phyloP scores from a whole-genome alignment of 78 protist genomes.

The Emiliania huxleyi region DNA sequence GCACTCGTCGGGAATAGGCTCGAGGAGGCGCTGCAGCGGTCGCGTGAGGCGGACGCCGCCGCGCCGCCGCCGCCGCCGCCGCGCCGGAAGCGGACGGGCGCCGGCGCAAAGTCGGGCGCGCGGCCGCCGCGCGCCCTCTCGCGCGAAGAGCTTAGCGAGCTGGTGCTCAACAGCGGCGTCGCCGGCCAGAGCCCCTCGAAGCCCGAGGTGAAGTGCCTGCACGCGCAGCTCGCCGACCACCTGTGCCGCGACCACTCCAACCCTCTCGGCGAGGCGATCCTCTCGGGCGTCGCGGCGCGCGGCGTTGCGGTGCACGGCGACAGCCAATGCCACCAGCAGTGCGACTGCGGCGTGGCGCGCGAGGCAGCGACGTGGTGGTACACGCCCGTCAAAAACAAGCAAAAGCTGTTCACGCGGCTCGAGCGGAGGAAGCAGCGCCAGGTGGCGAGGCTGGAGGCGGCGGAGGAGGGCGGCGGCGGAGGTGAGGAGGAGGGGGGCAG shows the following conservation, averaged over 20 bases:
- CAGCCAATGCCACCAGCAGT: neutral
- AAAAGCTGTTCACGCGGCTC: neutral
- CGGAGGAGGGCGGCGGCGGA: too few species aligned
- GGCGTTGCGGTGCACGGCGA: neutral
- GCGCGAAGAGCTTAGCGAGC: neutral
- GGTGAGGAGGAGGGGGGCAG: too few species aligned
- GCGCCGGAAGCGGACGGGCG: neutral
- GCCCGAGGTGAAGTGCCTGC: constrained; percentile 9
- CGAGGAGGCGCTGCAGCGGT: neutral
- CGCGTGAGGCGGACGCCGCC: neutral
- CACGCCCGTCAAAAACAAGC: neutral
- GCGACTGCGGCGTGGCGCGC: neutral
- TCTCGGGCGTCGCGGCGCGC: neutral
- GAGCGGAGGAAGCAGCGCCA: too few species aligned
- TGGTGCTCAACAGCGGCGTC: neutral
- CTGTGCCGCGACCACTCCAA: neutral
- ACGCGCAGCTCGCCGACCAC: neutral
- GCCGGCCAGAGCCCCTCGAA: neutral
- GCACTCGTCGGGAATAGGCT: neutral
- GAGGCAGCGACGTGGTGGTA: neutral
- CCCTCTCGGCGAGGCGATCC: neutral
- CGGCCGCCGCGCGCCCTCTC: too few species aligned
- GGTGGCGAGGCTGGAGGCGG: too few species aligned
- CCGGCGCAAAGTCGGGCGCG: neutral
- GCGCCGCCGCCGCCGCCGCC: neutral